Conservation (phyloP, 495 filamentous ascomycete species). For the Cetradonia linearis region DNA sequence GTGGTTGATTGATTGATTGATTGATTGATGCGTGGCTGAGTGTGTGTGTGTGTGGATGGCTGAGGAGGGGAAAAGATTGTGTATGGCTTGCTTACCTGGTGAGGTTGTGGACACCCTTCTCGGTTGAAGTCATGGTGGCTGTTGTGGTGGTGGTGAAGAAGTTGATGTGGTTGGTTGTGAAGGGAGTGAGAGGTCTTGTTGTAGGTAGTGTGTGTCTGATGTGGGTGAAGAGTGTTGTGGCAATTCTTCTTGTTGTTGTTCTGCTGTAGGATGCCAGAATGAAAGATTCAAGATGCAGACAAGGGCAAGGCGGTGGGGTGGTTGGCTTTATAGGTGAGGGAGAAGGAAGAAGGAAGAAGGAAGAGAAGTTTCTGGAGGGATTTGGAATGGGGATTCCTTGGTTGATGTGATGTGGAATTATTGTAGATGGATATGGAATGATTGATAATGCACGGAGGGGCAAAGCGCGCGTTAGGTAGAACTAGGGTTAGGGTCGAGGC, state of each 20-base stretch:
- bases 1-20: background rate
- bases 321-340: background rate
- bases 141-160: conserved; percentile 39
- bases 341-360: background rate
- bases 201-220: background rate
- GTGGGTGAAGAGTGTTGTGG: background rate
- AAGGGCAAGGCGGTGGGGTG: conserved; percentile 14
- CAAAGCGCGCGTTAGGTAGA: background rate
- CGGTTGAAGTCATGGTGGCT: conserved; percentile 35
- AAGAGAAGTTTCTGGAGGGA: background rate
- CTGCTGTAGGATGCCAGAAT: background rate
- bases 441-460: conserved; percentile 5
- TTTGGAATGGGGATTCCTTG: background rate
- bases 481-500: background rate
- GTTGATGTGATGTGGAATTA: background rate
- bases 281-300: conserved; percentile 5
- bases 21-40: background rate
- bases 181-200: background rate
- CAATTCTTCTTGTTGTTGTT: background rate
- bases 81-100: conserved; percentile 32
- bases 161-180: conserved; percentile 14
- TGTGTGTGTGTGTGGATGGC: background rate
- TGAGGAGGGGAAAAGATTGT: background rate
- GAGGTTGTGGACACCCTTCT: conserved; percentile 41
- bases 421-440: too few relatives aligned